Evolutionary conservation across 2,329 filamentous ascomycete genomes (phyloP).

Genomic region (Myriosclerotinia curreyana): DNA sequence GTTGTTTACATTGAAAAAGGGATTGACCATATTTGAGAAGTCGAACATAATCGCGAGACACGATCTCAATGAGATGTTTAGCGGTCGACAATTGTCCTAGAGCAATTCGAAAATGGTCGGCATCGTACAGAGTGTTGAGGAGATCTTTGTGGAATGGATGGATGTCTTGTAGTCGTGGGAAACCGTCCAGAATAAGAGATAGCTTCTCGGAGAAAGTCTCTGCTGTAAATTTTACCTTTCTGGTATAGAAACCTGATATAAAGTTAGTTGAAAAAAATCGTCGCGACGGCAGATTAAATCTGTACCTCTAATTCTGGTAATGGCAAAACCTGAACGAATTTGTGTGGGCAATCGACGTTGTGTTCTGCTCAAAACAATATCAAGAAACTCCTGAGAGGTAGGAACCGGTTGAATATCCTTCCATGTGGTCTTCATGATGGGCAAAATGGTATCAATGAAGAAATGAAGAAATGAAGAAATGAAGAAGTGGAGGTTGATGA

Average conservation of each 20-base stretch:
- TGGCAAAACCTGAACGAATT: conserved; percentile 94
- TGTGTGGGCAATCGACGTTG: conserved; percentile 92
- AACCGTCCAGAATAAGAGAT: conserved; percentile 83
- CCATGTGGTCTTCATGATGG: conserved; percentile 61
- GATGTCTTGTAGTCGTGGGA: conserved; percentile 89
- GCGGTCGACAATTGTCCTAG: conserved; percentile 94
- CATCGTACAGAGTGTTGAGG: conserved; percentile 97
- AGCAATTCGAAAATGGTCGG: conserved; percentile 95
- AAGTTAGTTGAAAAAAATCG: conserved; percentile 20
- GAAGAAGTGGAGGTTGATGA: neutral
- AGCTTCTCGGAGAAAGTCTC: conserved; percentile 97
- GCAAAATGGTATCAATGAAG: conserved; percentile 24
- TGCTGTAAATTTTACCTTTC: conserved; percentile 97
- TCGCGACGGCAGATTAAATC: conserved; percentile 19
- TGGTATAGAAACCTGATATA: conserved; percentile 80
- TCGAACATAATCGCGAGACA: conserved; percentile 92
- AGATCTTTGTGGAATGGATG: conserved; percentile 84
- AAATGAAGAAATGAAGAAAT: neutral
- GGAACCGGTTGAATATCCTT: conserved; percentile 84
- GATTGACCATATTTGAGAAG: conserved; percentile 95
- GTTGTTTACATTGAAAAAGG: conserved; percentile 97
- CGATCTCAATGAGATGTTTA: conserved; percentile 94
- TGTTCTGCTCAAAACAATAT: conserved; percentile 92
- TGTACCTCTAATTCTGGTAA: conserved; percentile 76
- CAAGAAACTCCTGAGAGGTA: conserved; percentile 91